phyloP scores from a whole-genome alignment of 768 basidiomycete genomes.

The Cystofilobasidium bisporidii region DNA sequence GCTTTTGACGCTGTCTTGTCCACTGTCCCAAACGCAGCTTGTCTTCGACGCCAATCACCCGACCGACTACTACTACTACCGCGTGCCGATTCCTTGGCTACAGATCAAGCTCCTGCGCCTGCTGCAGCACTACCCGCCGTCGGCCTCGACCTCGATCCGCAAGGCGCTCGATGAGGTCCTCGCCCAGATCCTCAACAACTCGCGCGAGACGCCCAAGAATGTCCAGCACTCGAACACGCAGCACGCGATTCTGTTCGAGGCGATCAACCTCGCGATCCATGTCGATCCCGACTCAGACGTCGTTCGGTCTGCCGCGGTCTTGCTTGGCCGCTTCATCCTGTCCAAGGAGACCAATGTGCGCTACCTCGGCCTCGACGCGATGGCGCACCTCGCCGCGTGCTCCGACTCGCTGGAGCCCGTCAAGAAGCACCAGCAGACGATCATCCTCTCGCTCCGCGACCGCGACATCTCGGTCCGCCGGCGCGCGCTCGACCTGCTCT shows the following conservation, averaged over 20 bases:
- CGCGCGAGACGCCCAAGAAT: slow-evolving; percentile 77
- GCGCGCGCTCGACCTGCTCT: slow-evolving; percentile 85
- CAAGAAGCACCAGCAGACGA: slow-evolving; percentile 90
- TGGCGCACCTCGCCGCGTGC: slow-evolving; percentile 94
- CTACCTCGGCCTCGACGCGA: slow-evolving; percentile 92
- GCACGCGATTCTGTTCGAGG: slow-evolving; percentile 95
- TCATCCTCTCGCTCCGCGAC: slow-evolving; percentile 86
- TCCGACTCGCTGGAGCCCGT: slow-evolving; percentile 83
- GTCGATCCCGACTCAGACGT: slow-evolving; percentile 81
- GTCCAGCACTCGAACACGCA: slow-evolving; percentile 99
- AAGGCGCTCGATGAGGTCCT: slow-evolving; percentile 70
- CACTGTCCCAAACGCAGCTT: slow-evolving; percentile 48
- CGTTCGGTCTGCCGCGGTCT: slow-evolving; percentile 74
- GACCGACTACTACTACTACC: slow-evolving; percentile 83
- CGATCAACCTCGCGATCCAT: slow-evolving; percentile 92
- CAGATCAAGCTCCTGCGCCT: slow-evolving; percentile 90
- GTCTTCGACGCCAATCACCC: slow-evolving; percentile 83
- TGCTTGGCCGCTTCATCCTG: slow-evolving; percentile 90
- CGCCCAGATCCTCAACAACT: slow-evolving; percentile 78
- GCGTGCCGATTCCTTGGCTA: slow-evolving; percentile 48
- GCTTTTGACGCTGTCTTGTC: not conserved
- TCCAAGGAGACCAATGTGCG: slow-evolving; percentile 98
- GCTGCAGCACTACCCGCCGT: slow-evolving; percentile 89
- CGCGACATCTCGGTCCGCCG: slow-evolving; percentile 94
- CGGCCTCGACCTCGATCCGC: slow-evolving; percentile 59